phyloP scores from a whole-genome alignment of 1,284 basidiomycete genomes.

The Cutaneotrichosporon spelunceum region DNA sequence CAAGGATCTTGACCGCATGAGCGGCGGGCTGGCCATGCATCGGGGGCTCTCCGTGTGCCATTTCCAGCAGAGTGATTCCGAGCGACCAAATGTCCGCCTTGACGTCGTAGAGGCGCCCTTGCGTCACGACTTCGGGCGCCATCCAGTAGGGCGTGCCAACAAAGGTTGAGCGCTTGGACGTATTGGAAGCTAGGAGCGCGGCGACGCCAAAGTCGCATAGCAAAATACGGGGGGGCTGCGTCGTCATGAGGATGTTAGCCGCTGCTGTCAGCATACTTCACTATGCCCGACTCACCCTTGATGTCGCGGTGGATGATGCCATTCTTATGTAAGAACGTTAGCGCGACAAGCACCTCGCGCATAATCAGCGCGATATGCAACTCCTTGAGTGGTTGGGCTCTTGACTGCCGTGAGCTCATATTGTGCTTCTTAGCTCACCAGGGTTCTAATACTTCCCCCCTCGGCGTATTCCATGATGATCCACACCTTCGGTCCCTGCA shows the following conservation, averaged over 20 bases:
- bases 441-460: constrained; percentile 87
- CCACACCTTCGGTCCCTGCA: constrained; percentile 94
- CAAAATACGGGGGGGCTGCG: constrained; percentile 75
- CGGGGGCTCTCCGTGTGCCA: constrained; percentile 62
- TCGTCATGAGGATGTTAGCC: constrained; percentile 87
- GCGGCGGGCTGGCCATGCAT: constrained; percentile 78
- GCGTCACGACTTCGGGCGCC: constrained; percentile 94
- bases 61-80: constrained; percentile 91
- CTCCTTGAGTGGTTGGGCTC: constrained; percentile 81
- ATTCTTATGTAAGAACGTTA: constrained; percentile 85
- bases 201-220: constrained; percentile 97
- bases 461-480: constrained; percentile 98
- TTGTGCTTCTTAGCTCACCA: constrained; percentile 55
- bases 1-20: constrained; percentile 86
- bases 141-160: constrained; percentile 98
- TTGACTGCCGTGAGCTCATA: constrained; percentile 64
- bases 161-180: constrained; percentile 88
- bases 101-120: constrained; percentile 82
- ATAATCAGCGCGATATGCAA: constrained; percentile 82
- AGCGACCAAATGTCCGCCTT: constrained; percentile 97
- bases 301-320: constrained; percentile 96
- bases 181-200: constrained; percentile 78
- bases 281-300: constrained; percentile 59
- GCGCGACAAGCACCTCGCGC: constrained; percentile 80
- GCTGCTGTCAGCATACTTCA: constrained; percentile 53